A percentile compares a stretch with the other conserved stretches of the same genome.
These are phyloP conservation scores for Saccharomycopsis fodiens DNA, from an alignment of 805 yeast genomes.

Conservation along the genomic window DNA sequence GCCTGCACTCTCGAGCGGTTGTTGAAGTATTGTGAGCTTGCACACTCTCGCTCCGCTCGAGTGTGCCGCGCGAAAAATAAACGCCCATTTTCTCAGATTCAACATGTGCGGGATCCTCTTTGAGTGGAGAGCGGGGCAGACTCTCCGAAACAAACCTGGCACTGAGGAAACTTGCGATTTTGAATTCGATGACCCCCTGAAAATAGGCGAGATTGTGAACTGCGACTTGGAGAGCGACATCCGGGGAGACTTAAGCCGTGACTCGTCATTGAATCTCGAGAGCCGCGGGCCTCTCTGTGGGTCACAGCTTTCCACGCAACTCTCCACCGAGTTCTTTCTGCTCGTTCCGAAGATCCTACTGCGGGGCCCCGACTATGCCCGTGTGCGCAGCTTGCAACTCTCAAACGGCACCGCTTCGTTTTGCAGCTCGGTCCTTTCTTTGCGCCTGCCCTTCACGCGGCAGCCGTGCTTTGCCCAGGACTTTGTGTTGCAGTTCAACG, in stretches of 20 bases:
- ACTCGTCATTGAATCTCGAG: background rate
- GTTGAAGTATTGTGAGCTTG: no score
- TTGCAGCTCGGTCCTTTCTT: constrained; percentile 67
- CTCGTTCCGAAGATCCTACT: constrained; percentile 40
- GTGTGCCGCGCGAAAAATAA: no score
- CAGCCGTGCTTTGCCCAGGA: constrained; percentile 52
- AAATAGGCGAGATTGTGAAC: constrained; percentile 8
- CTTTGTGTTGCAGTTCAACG: constrained; percentile 71
- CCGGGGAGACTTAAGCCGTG: background rate
- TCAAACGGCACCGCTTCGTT: constrained; percentile 26
- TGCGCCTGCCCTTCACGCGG: constrained; percentile 67
- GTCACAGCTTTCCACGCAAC: no score
- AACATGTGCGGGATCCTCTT: constrained; percentile 12
- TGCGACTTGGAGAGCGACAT: constrained; percentile 7
- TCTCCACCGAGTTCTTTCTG: constrained; percentile 23
- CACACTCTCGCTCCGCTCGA: no score
- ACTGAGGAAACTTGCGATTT: no score
- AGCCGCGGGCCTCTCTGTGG: no score
- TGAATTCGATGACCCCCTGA: constrained; percentile 5
- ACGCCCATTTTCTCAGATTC: no score
- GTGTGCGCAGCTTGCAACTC: no score
- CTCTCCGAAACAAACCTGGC: background rate
- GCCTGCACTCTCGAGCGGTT: no score
- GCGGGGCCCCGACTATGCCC: constrained; percentile 62
- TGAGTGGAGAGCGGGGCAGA: background rate